phyloP scores from a whole-genome alignment of 441 rosid genomes.

The Metrosideros polymorpha region DNA sequence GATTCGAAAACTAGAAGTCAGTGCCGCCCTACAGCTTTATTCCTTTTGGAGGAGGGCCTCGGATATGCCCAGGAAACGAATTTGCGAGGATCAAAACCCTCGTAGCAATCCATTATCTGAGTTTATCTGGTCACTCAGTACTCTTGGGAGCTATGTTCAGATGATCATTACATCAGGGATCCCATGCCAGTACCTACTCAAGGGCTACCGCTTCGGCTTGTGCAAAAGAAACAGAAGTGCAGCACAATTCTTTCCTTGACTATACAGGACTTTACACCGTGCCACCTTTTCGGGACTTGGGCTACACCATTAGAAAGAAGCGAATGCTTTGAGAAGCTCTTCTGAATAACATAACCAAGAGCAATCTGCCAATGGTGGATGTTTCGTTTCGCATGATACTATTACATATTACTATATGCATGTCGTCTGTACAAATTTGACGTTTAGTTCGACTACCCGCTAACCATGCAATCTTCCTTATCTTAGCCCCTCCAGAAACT shows the following conservation, averaged over 20 bases:
- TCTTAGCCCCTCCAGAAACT: background rate
- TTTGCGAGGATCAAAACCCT: conserved; percentile 38
- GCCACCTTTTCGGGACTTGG: background rate
- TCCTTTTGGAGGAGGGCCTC: conserved; percentile 42
- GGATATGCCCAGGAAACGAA: conserved; percentile 47
- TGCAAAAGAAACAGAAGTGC: background rate
- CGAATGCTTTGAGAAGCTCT: background rate
- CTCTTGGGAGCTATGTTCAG: background rate
- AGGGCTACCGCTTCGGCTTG: background rate
- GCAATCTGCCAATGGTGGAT: background rate
- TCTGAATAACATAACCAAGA: background rate
- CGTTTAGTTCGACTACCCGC: background rate
- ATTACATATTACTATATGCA: background rate
- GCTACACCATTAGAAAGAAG: background rate
- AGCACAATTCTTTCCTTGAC: background rate
- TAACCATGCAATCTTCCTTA: background rate
- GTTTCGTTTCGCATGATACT: background rate
- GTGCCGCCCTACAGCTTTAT: conserved; percentile 37
- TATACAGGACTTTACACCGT: background rate
- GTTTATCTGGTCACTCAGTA: conserved; percentile 3
- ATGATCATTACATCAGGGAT: background rate
- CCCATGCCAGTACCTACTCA: conserved; percentile 1
- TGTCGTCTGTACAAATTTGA: background rate
- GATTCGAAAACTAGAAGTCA: conserved; percentile 35
- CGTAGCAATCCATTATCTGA: conserved; percentile 2